These are phyloP conservation scores for Elymus sibiricus DNA, from an alignment of 176 grass and related monocot species.

Conservation along the genomic window DNA sequence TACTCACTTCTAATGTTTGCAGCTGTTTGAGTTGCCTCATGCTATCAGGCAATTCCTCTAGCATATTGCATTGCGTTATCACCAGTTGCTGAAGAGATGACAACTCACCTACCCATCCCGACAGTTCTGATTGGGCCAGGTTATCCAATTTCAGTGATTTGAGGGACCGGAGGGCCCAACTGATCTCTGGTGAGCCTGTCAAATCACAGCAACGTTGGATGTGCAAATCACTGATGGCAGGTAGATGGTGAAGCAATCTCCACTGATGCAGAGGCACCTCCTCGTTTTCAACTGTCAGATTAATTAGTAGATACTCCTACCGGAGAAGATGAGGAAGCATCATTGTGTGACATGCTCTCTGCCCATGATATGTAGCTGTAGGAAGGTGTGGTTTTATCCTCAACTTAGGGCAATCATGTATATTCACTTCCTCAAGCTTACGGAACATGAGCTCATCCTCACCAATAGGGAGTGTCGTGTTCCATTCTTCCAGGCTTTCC, in stretches of 20 bases:
- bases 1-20: too few species aligned
- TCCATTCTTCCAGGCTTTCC: not conserved
- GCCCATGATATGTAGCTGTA: not conserved
- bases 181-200: not conserved
- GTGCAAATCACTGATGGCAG: not conserved
- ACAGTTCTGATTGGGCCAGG: too few species aligned
- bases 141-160: not conserved
- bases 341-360: not conserved
- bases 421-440: not conserved
- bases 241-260: constrained; percentile 8
- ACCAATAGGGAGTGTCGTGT: not conserved
- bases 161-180: not conserved
- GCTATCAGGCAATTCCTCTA: too few species aligned
- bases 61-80: fast-evolving
- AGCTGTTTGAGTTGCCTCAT: too few species aligned
- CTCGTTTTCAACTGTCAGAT: not conserved
- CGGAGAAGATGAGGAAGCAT: not conserved
- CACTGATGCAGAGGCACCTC: constrained; percentile 2
- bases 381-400: not conserved
- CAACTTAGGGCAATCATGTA: not conserved
- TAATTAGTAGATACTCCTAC: not conserved
- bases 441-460: not conserved
- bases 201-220: not conserved
- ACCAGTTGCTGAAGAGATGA: too few species aligned
- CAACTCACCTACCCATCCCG: too few species aligned